A percentile compares a stretch with the other conserved stretches of the same genome.
These are phyloP conservation scores for Phytopythium aichiense DNA, from an alignment of 352 stramenopile genomes.

Conservation along the genomic window DNA sequence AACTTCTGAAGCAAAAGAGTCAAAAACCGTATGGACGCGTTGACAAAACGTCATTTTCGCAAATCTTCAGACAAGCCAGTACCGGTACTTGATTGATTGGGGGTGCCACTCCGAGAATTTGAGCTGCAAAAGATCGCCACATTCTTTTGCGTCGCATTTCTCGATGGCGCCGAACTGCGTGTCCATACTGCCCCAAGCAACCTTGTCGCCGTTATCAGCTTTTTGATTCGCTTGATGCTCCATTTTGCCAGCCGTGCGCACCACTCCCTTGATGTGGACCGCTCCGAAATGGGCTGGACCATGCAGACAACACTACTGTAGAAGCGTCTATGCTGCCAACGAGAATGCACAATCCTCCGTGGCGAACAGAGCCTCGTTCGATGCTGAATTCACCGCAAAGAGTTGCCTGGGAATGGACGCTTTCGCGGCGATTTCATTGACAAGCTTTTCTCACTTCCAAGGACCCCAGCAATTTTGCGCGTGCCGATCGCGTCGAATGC, in stretches of 20 bases:
- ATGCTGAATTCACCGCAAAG: slow-evolving; percentile 3
- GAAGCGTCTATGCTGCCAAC: slow-evolving; percentile 4
- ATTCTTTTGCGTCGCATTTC: slow-evolving; percentile 8
- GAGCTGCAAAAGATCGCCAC: neutral
- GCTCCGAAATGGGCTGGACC: neutral
- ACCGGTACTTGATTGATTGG: slow-evolving; percentile 6
- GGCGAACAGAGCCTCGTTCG: neutral
- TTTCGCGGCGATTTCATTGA: slow-evolving; percentile 2
- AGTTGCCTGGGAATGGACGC: neutral
- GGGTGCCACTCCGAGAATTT: neutral
- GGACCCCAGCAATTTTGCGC: neutral
- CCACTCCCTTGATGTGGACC: neutral
- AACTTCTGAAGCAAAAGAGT: neutral
- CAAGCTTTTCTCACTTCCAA: neutral
- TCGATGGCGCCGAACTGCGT: neutral
- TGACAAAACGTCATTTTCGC: neutral
- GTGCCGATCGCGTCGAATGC: neutral
- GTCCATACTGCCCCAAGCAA: slow-evolving; percentile 4
- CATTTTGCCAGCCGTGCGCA: neutral
- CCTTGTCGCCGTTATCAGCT: slow-evolving; percentile 1
- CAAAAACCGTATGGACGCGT: neutral
- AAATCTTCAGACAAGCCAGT: slow-evolving; percentile 3
- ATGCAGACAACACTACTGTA: neutral
- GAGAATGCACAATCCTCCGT: neutral
- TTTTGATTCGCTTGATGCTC: neutral